A percentile compares a stretch with the other conserved stretches of the same genome.
Conservation (phyloP, 371 early-diverging fungal species). For the Umbelopsis sp. region DNA sequence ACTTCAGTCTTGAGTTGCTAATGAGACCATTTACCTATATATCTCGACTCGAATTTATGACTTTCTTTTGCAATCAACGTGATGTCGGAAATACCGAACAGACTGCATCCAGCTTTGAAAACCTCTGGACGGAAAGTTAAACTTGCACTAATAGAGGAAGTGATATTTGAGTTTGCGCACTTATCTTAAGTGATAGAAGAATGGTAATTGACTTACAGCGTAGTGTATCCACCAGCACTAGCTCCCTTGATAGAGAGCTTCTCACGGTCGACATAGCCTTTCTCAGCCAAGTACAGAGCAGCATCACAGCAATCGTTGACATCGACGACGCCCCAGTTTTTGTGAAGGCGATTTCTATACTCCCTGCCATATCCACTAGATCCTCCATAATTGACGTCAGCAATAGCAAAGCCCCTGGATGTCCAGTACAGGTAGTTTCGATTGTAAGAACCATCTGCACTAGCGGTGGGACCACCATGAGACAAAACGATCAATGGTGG, state of each 20-base stretch:
- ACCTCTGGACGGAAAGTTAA: conserved; percentile 70
- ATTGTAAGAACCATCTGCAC: conserved; percentile 38
- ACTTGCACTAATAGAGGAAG: conserved; percentile 39
- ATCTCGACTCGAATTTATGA: conserved; percentile 79
- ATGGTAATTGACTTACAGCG: conserved; percentile 34
- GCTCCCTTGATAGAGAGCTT: conserved; percentile 71
- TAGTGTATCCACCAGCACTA: conserved; percentile 76
- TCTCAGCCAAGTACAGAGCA: conserved; percentile 62
- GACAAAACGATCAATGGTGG: conserved; percentile 73
- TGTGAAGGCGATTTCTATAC: conserved; percentile 71
- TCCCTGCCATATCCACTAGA: conserved; percentile 75
- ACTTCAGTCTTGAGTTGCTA: neutral
- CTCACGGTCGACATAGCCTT: conserved; percentile 61
- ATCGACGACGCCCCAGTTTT: conserved; percentile 75
- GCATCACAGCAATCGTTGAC: conserved; percentile 78
- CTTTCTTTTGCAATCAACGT: conserved; percentile 69
- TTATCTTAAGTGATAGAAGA: neutral
- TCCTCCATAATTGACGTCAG: conserved; percentile 80
- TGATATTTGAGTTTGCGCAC: neutral
- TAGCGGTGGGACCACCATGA: conserved; percentile 76
- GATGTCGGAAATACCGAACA: conserved; percentile 75
- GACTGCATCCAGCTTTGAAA: conserved; percentile 71
- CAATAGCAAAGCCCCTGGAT: conserved; percentile 75
- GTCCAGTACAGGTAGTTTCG: conserved; percentile 74
- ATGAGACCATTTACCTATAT: conserved; percentile 34